Evolutionary conservation across 495 filamentous ascomycete species (phyloP), one percentile per base, ranked within the genome.

Genomic region (Patellaria atrata): DNA sequence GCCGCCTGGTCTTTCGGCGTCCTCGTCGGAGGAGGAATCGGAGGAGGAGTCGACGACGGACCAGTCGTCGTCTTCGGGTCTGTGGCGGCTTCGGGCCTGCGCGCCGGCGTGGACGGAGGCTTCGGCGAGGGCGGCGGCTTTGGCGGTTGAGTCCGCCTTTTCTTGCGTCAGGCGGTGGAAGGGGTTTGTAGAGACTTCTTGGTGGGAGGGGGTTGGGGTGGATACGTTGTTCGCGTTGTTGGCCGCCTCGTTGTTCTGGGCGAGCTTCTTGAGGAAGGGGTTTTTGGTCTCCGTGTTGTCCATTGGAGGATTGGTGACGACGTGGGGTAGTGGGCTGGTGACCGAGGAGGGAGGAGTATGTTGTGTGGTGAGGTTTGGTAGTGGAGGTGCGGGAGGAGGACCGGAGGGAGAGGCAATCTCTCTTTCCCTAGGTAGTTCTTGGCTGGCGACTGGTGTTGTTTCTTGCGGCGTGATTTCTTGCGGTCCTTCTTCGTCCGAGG

Each of bases 21-120:
- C 80, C 12, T 75, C 71, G 27, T 79, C 73, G 37, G 62, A 65
- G 5, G 56, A 57, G 23, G 51, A 38, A 14, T 82, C 79, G 46
- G 75, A 70, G 29, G 83, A 83, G 10, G 79, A 82, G 21, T 81
- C 87, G 14, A 79, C 77, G 13, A 69, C 73, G 43, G 76, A 79
- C 89, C 89, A 94, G 47, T 79, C 75, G 42, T 94, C 85, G 40
- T 85, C 79, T 50, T 83, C 76, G n/a, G 71, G 67, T 22, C 75
- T 68, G 3, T 57, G 62, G 30, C 72, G 68, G 24, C 65, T 64
- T 30, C 65, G 63, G 30, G 64, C 61, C 54, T 49, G 67, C 39
- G 39, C 40, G 22, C 41, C 41, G 34, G 60, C 20, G 38, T 60
- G 14, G 8, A 48, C 33, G 40, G 39, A 40, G 14, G 44, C 40